Evolutionary conservation across 2,329 filamentous ascomycete species (phyloP).

Genomic region (Zelopaecilomyces penicillatus): DNA sequence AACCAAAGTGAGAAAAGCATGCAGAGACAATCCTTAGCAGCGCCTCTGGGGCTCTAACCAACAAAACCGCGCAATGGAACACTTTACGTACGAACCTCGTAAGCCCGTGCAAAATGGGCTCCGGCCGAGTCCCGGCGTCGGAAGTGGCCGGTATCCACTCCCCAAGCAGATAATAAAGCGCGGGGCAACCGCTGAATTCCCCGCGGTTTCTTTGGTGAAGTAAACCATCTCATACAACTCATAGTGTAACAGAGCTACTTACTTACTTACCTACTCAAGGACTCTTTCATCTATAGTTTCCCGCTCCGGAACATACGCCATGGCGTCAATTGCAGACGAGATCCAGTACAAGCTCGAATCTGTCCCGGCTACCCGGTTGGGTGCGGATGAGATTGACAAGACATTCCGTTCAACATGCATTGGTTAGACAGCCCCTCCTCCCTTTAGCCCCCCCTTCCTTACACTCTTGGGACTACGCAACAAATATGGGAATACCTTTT

Average conservation of each 20-base stretch:
- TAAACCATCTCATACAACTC: conserved; percentile 1
- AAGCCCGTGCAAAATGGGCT: not conserved
- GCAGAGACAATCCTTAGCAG: no score
- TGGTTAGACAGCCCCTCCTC: conserved; percentile 34
- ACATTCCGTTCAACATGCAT: conserved; percentile 55
- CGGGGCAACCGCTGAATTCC: not conserved
- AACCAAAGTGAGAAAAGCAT: no score
- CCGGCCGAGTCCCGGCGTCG: conserved; percentile 16
- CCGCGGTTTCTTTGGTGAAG: not conserved
- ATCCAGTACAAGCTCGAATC: conserved; percentile 48
- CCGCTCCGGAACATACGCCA: conserved; percentile 12
- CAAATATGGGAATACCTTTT: not conserved
- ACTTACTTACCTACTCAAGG: not conserved
- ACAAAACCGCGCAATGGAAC: no score
- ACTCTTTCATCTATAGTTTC: not conserved
- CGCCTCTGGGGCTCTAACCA: no score
- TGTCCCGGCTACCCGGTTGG: conserved; percentile 40
- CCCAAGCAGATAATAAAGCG: not conserved
- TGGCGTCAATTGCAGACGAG: conserved; percentile 33
- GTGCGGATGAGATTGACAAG: conserved; percentile 48
- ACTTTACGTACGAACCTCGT: no score
- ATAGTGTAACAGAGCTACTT: not conserved
- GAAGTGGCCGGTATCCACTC: conserved; percentile 23
- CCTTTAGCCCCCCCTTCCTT: not conserved
- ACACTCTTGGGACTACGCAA: not conserved